phyloP scores from a whole-genome alignment of 805 yeast species.

The Grigorovia humatica region DNA sequence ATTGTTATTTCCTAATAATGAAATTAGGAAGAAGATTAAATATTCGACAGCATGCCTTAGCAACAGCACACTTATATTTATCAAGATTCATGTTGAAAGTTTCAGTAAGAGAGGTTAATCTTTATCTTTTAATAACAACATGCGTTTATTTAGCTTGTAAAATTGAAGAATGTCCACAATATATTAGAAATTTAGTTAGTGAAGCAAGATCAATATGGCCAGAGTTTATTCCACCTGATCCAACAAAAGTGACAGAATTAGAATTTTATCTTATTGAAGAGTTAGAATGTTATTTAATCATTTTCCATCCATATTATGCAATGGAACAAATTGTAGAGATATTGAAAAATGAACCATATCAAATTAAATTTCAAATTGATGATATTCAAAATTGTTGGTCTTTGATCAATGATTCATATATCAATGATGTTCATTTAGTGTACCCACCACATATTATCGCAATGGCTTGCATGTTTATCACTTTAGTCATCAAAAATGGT shows the following conservation, averaged over 20 bases:
- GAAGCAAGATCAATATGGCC: constrained; percentile 94
- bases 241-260: constrained; percentile 86
- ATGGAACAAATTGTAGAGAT: constrained; percentile 42
- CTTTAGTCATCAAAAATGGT: constrained; percentile 34
- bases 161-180: constrained; percentile 92
- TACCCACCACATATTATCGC: constrained; percentile 89
- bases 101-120: constrained; percentile 69
- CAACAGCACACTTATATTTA: constrained; percentile 81
- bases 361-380: constrained; percentile 36
- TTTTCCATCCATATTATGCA: constrained; percentile 68
- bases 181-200: constrained; percentile 67
- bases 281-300: constrained; percentile 57
- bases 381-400: constrained; percentile 88
- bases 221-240: constrained; percentile 83
- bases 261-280: constrained; percentile 92
- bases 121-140: constrained; percentile 72
- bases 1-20: constrained; percentile 63
- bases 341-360: constrained; percentile 28
- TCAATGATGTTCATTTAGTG: constrained; percentile 73
- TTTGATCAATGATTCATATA: constrained; percentile 76
- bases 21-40: constrained; percentile 70
- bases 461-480: constrained; percentile 67
- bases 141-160: constrained; percentile 85
- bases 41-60: constrained; percentile 71
- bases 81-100: constrained; percentile 67